Percentiles rank a stretch among this genome's conserved stretches.
These are phyloP conservation scores for Scenedesmus sp. DNA, from an alignment of 163 green algal genomes.

Conservation along the genomic window DNA sequence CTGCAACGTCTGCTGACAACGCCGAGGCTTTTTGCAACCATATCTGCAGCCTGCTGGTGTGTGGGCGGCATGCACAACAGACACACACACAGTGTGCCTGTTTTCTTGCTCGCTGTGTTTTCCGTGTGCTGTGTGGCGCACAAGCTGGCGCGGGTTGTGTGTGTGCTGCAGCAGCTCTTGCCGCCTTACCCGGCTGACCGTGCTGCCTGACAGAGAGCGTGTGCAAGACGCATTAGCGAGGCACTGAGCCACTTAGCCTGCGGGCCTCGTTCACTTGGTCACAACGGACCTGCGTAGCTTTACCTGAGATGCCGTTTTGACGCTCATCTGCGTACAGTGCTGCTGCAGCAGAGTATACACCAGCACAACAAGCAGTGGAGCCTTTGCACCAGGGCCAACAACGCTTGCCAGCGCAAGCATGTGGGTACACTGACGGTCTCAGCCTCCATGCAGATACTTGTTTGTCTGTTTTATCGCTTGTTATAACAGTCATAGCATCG, in stretches of 20 bases:
- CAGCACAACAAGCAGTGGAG: too few species aligned
- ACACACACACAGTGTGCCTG: neutral
- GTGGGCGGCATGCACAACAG: neutral
- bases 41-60: neutral
- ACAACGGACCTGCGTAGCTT: neutral
- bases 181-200: too few species aligned
- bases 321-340: too few species aligned
- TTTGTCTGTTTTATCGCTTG: neutral
- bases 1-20: neutral
- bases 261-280: neutral
- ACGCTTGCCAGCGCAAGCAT: too few species aligned
- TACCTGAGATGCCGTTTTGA: neutral
- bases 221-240: neutral
- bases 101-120: neutral
- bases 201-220: neutral
- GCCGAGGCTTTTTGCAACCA: neutral
- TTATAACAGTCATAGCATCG: neutral
- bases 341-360: too few species aligned
- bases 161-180: neutral
- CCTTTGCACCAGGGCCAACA: too few species aligned
- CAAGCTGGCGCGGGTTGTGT: neutral
- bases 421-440: too few species aligned
- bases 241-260: neutral
- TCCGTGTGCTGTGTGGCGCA: neutral
- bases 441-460: too few species aligned